A percentile compares a stretch with the other conserved stretches of the same genome.
Conservation (phyloP, 257 asterid species). For the Przewalskia tangutica region DNA sequence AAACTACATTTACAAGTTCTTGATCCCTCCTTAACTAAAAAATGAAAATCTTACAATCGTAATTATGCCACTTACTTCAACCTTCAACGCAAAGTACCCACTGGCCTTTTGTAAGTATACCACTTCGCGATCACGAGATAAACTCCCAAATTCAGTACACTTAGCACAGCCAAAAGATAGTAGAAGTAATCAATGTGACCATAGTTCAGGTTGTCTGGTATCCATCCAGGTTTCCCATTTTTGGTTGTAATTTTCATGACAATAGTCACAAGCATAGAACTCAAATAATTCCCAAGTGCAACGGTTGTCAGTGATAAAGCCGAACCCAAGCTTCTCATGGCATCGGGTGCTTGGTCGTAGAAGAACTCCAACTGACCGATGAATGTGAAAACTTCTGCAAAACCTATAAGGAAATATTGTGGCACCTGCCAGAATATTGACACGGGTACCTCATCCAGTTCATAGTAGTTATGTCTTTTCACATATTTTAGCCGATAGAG, state of each 20-base stretch:
- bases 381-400: conserved; percentile 67
- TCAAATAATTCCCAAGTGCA: conserved; percentile 54
- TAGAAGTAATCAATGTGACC: conserved; percentile 55
- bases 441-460: conserved; percentile 26
- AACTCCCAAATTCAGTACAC: conserved; percentile 43
- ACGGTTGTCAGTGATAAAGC: conserved; percentile 51
- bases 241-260: conserved; percentile 34
- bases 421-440: conserved; percentile 73
- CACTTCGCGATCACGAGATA: conserved; percentile 36
- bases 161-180: conserved; percentile 42
- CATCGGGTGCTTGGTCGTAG: conserved; percentile 73
- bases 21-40: neutral
- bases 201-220: conserved; percentile 46
- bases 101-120: conserved; percentile 46
- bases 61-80: neutral
- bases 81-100: conserved; percentile 28
- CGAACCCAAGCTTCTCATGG: conserved; percentile 54
- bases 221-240: conserved; percentile 53
- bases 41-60: neutral
- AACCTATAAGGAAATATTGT: conserved; percentile 58
- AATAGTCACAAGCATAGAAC: conserved; percentile 44
- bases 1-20: neutral
- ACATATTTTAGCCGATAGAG: conserved; percentile 40
- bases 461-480: conserved; percentile 29
- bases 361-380: conserved; percentile 69